These are phyloP conservation scores for Xylaria nigripes DNA, from an alignment of 495 filamentous ascomycete species.

Conservation along the genomic window DNA sequence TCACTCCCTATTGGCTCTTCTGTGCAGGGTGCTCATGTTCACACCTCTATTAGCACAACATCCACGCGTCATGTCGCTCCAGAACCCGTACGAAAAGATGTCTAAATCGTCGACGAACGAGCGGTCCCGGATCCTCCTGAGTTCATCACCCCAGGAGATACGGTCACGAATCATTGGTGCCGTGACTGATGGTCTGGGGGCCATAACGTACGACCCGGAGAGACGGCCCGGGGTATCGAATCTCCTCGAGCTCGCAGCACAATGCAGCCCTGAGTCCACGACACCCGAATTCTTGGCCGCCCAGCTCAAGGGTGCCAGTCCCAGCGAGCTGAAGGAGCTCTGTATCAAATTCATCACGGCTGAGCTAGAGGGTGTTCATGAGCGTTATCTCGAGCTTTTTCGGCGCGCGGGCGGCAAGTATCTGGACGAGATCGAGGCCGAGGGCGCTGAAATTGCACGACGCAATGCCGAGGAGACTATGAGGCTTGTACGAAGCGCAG, in stretches of 20 bases:
- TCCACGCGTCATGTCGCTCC: conserved; percentile 83
- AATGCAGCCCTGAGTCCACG: conserved; percentile 30
- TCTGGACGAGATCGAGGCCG: conserved; percentile 50
- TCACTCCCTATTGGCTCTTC: not conserved
- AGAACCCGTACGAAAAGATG: conserved; percentile 73
- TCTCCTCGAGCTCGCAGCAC: conserved; percentile 64
- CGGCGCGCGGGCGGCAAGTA: conserved; percentile 37
- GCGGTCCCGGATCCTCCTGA: conserved; percentile 73
- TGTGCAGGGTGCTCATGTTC: not conserved
- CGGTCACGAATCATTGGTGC: conserved; percentile 58
- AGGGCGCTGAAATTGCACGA: conserved; percentile 53
- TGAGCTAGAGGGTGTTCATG: conserved; percentile 52
- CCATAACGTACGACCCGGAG: conserved; percentile 62
- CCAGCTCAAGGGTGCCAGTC: conserved; percentile 38
- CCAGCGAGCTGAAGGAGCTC: conserved; percentile 57
- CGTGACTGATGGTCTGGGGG: conserved; percentile 61
- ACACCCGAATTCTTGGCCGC: conserved; percentile 48
- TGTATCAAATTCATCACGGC: conserved; percentile 48
- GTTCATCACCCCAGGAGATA: conserved; percentile 55
- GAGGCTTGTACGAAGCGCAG: conserved; percentile 47
- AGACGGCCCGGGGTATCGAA: conserved; percentile 78
- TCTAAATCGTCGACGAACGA: conserved; percentile 71
- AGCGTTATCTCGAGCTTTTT: conserved; percentile 50
- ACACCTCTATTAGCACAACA: conserved; percentile 43
- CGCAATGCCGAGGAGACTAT: conserved; percentile 62